Base-by-base conservation (phyloP, 305 asterid species). In the Fraxinus sp. region DNA sequence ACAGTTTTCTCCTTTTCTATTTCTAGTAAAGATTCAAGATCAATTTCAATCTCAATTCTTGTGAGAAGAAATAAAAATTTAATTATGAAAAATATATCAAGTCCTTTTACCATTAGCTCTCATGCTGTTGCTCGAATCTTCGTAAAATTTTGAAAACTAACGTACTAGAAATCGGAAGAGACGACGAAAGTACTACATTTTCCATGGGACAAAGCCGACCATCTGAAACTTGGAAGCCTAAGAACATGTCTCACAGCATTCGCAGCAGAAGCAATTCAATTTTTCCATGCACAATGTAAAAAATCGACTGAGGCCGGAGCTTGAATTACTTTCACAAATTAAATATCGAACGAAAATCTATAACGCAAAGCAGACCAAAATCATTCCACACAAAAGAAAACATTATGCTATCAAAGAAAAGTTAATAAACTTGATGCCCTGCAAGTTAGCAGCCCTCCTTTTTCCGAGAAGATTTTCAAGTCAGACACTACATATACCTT, bases 381-480 rank as follows among this genome's bases (percentile, higher is more conserved):
- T 70, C 71, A 90, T 88, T 93, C 94, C 90, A 90, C 92, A 86
- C 88, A 88, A 87, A 89, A 26, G 7, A 86, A 83, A 85, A 77
- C 77, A 46, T 82, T 37, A 41, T 24, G 71, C 78, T 35, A 66
- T 22, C 87, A 74, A 90, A 76, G 22, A 52, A n/a, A 52, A 16
- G 83, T 85, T 79, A 88, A 89, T 88, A 86, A 76, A 78, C 90
- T 89, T 80, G 81, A 71, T 78, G 78, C 86, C 64, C 91, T 84
- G 92, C 90, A 85, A 84, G 89, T 89, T 86, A 79, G 87, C 85
- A 88, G 89, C 88, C 85, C 88, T 87, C 88, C 85, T 80, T 86
- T 77, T 70, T 28, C 89, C 89, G 78, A 86, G 85, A 88, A 84
- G 88, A 85, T 87, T 83, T 81, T 41, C 86, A 79, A 84, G 88